Conservation (phyloP, 164 flowering plant genomes). For the Vitis cinerea region DNA sequence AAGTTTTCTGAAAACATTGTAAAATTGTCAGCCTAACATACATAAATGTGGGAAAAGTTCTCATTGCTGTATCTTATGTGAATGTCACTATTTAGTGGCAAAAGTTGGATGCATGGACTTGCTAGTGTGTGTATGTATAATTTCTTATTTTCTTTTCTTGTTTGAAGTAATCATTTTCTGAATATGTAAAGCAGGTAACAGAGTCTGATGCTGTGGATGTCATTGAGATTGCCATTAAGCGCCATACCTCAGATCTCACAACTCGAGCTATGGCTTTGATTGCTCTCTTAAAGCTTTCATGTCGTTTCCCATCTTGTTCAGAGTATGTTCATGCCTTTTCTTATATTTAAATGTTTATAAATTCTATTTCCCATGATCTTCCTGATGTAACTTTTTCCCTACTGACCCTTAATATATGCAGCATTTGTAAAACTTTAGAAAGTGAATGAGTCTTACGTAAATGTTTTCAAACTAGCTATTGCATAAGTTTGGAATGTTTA, state of each 20-base stretch:
- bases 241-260: slow-evolving; percentile 67
- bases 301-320: slow-evolving; percentile 91
- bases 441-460: too few species aligned
- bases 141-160: neutral
- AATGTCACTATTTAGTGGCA: neutral
- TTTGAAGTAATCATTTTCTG: slow-evolving; percentile 6
- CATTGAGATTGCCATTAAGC: slow-evolving; percentile 64
- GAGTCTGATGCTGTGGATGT: slow-evolving; percentile 91
- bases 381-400: neutral
- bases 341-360: neutral
- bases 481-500: too few species aligned
- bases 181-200: slow-evolving; percentile 95
- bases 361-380: neutral
- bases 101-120: neutral
- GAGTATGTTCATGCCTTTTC: slow-evolving; percentile 45
- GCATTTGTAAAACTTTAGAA: too few species aligned
- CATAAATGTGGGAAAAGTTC: too few species aligned
- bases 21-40: too few species aligned
- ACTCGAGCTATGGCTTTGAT: slow-evolving; percentile 83
- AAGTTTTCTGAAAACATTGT: too few species aligned
- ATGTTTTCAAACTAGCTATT: too few species aligned
- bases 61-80: neutral
- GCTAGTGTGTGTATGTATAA: neutral
- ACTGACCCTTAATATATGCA: too few species aligned
- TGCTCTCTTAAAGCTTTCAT: slow-evolving; percentile 92